Base-by-base conservation (phyloP, 345 rosid genomes). In the Cardamine chenopodiifolia region DNA sequence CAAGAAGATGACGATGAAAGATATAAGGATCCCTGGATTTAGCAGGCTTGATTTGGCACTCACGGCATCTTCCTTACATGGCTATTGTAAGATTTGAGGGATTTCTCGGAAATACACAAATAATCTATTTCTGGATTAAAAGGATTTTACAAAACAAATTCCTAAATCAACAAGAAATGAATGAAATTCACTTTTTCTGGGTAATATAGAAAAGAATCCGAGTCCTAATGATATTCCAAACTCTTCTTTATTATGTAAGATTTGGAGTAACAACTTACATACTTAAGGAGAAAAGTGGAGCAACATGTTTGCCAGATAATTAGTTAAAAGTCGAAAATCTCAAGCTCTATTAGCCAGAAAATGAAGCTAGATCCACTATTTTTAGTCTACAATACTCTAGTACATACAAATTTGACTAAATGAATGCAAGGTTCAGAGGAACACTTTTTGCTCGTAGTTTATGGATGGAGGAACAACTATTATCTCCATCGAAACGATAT, bases 31-130 rank as follows among this genome's bases (percentile, higher is more conserved):
- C 31, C 42, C 19, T 47, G 48, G 26, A 60, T 32, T 20, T 20
- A 62, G 53, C 62, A 57, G 22, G n/a, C 3, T 44, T 7, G 37
- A n/a, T n/a, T n/a, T n/a, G n/a, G n/a, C n/a, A 25, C 2, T 25
- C 31, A 8, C 28, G n/a, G n/a, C 76, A 70, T 70, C 75, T 76
- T 70, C 74, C 58, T 18, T 5, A 2, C 68, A 58, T 66, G n/a
- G 31, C n/a, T 53, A 2, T 31, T 14, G 29, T 22, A 54, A 53
- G 31, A 29, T 45, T 28, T 45, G 66, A 62, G 20, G 34, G 66
- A 40, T 40, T 25, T 42, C 39, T 63, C 17, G 26, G 23, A 62
- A 17, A 20, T 18, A 34, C 45, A 59, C 17, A 34, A 20, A 19
- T 17, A n/a, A 8, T 31, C 14, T 15, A n/a, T 28, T 12, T 10